A percentile compares a stretch with the other conserved stretches of the same genome.
phyloP scores from a whole-genome alignment of 176 grass and related monocot genomes.

The Triticum dicoccoides region DNA sequence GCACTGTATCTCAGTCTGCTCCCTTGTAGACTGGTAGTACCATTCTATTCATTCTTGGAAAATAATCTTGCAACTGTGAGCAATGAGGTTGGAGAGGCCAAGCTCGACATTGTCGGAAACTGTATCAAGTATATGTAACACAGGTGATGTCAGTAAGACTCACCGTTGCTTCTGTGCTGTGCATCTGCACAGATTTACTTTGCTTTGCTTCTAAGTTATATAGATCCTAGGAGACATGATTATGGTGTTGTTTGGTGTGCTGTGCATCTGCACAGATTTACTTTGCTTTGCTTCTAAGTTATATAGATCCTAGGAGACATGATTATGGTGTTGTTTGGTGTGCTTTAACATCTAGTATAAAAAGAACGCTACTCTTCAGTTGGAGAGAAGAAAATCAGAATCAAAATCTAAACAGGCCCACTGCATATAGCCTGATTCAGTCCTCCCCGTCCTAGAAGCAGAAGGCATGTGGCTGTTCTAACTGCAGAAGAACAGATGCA shows the following conservation, averaged over 20 bases:
- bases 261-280: not conserved
- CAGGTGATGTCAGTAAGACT: not conserved
- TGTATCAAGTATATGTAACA: not conserved
- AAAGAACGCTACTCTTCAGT: too few relatives aligned
- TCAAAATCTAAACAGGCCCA: too few relatives aligned
- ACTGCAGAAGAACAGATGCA: not conserved
- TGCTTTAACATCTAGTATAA: not conserved
- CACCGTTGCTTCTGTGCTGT: not conserved
- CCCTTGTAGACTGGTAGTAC: not conserved
- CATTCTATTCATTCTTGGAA: not conserved
- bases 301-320: not conserved
- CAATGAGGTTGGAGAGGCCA: slow-evolving; percentile 2
- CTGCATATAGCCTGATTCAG: not conserved
- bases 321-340: not conserved
- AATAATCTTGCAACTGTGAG: not conserved
- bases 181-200: not conserved
- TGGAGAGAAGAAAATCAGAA: too few relatives aligned
- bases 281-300: not conserved
- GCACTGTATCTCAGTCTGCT: not conserved
- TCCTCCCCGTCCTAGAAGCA: not conserved
- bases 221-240: not conserved
- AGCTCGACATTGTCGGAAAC: not conserved
- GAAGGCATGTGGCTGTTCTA: not conserved
- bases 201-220: not conserved
- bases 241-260: not conserved